Base-by-base conservation (phyloP, 2,329 filamentous ascomycete genomes). In the Lasiodiplodia hormozganensis region DNA sequence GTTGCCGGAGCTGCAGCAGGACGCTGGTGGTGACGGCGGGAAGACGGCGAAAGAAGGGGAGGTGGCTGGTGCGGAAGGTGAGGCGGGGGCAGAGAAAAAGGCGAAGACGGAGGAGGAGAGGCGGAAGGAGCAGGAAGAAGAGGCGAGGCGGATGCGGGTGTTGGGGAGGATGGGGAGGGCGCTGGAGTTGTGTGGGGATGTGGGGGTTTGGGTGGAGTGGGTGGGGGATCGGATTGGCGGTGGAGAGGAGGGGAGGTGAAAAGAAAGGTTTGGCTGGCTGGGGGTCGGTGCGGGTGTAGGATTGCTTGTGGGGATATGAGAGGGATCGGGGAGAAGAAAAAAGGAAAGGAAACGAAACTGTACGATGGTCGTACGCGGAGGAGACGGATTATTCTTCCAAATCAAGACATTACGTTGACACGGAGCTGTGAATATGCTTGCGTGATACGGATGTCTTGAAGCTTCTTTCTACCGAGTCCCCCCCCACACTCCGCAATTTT, bases 161-260 rank as follows among this genome's bases (percentile, higher is more conserved):
- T 68, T 74, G 7, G 79, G 75, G 70, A 78, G 78, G 71, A 53
- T 86, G 67, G 82, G 76, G 2, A 78, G 73, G 68, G 84, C 82
- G 66, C 69, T 87, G 68, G 83, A 85, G 62, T 71, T 83, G 4
- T 80, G 76, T 68, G 84, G 81, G 43, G 82, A 87, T 76, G 70
- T 87, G 52, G 82, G 83, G 0, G 76, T 86, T 31, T 87, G 85
- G 84, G 78, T 80, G 10, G 85, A 86, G 76, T 87, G 84, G 82
- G 70, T 86, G 53, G 47, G 60, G 28, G 31, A 28, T 36, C 21
- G 60, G 28, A 38, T 64, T 31, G 60, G 43, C 4, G 57, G 36
- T 14, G 57, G 36, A 10, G 36, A 18, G 31, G 34, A 7, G n/a
- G 56, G n/a, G n/a, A 21, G 5, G 43, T 47, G 43, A 47, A 8